These are phyloP conservation scores for Podospora appendiculata DNA, from an alignment of 495 filamentous ascomycete species.

Conservation along the genomic window DNA sequence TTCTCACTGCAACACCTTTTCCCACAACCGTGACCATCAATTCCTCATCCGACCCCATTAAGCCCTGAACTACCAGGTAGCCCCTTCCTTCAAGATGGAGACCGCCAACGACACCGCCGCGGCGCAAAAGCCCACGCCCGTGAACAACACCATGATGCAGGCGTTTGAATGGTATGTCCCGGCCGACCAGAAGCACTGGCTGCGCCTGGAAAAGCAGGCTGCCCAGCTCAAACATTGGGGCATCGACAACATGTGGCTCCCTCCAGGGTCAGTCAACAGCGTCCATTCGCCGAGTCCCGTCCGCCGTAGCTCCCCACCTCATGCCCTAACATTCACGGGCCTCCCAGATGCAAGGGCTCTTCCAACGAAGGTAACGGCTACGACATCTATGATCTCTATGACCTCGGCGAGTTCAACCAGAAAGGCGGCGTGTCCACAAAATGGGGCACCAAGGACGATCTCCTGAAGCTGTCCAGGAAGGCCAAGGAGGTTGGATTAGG, in stretches of 20 bases:
- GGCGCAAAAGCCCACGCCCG: constrained; percentile 12
- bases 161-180: constrained; percentile 72
- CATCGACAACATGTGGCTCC: constrained; percentile 62
- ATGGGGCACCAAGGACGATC: constrained; percentile 62
- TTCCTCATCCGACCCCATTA: no score
- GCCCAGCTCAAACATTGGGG: constrained; percentile 52
- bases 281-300: background rate
- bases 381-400: constrained; percentile 70
- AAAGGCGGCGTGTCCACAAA: constrained; percentile 58
- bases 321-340: background rate
- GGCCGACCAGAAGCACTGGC: constrained; percentile 56
- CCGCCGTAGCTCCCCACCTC: background rate
- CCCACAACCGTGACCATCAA: no score
- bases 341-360: constrained; percentile 53
- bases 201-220: constrained; percentile 47
- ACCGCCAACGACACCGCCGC: background rate
- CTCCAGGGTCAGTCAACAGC: constrained; percentile 40
- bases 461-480: constrained; percentile 42
- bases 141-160: constrained; percentile 60
- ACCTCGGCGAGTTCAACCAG: constrained; percentile 71
- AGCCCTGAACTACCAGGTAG: no score
- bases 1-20: no score
- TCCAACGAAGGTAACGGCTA: constrained; percentile 61
- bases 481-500: constrained; percentile 49
- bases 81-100: background rate